Conservation (phyloP, 73 alveolate species). For the Durusdinium trenchii region DNA sequence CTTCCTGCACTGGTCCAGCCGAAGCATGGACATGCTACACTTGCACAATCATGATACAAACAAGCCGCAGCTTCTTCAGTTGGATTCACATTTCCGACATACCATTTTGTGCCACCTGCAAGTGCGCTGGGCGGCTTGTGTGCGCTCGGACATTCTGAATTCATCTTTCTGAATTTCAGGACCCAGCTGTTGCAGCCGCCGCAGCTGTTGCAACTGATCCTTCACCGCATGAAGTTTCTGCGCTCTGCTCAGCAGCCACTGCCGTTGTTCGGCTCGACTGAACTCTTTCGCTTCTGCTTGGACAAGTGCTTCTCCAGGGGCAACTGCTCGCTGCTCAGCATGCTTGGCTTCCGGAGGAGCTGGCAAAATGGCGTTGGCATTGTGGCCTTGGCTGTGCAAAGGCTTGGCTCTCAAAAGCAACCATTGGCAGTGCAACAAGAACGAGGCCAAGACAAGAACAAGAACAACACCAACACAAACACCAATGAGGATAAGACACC, state of each 20-base stretch:
- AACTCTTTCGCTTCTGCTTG: neutral
- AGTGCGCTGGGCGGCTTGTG: constrained; percentile 13
- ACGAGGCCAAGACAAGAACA: no score
- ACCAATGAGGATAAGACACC: neutral
- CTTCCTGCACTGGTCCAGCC: no score
- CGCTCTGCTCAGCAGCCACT: constrained; percentile 63
- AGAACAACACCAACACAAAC: no score
- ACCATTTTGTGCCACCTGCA: constrained; percentile 32
- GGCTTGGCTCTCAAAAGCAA: no score
- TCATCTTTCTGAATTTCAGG: constrained; percentile 15
- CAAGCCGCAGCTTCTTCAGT: no score
- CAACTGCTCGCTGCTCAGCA: neutral
- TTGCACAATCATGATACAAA: no score
- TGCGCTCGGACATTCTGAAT: no score
- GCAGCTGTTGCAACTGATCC: constrained; percentile 31
- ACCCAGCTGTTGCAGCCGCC: neutral
- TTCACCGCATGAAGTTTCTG: constrained; percentile 63
- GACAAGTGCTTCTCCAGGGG: neutral
- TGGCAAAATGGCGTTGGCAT: no score
- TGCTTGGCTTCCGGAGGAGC: neutral
- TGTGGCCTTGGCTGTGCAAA: no score
- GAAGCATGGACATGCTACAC: no score
- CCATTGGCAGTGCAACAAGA: no score
- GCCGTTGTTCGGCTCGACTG: constrained; percentile 16
- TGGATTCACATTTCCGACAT: no score